Evolutionary conservation across 2,329 filamentous ascomycete genomes (phyloP).

Genomic region (Whalleya microplaca): DNA sequence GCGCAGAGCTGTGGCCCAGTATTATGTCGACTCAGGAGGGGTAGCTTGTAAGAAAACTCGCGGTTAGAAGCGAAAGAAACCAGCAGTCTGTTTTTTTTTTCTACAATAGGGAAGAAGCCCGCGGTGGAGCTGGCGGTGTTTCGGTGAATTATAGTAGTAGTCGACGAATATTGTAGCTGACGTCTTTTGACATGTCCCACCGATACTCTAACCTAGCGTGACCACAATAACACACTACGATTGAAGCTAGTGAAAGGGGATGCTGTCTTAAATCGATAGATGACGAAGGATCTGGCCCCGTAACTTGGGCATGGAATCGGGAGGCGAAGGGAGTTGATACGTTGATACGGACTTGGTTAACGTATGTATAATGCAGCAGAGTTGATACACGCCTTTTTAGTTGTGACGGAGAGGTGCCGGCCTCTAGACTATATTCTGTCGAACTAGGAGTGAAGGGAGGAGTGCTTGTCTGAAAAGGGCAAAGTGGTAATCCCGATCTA

Average conservation of each 20-base stretch:
- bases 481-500: slow-evolving; percentile 22
- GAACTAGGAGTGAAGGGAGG: slow-evolving; percentile 10
- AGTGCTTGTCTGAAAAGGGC: slow-evolving; percentile 24
- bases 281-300: slow-evolving; percentile 5
- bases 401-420: slow-evolving; percentile 12
- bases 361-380: slow-evolving; percentile 21
- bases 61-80: slow-evolving; percentile 6
- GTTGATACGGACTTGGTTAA: slow-evolving; percentile 14
- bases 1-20: slow-evolving; percentile 6
- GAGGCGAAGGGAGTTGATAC: slow-evolving; percentile 14
- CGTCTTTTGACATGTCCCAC: slow-evolving; percentile 15
- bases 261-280: slow-evolving; percentile 1
- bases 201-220: slow-evolving; percentile 3
- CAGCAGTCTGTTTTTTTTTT: slow-evolving; percentile 2
- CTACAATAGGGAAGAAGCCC: slow-evolving; percentile 6
- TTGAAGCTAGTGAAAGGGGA: slow-evolving; percentile 11
- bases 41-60: background rate
- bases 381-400: slow-evolving; percentile 18
- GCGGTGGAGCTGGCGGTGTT: slow-evolving; percentile 16
- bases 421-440: slow-evolving; percentile 7
- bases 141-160: slow-evolving; percentile 14
- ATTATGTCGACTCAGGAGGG: slow-evolving; percentile 1
- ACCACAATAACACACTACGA: slow-evolving; percentile 7
- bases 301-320: slow-evolving; percentile 6
- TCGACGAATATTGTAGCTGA: slow-evolving; percentile 9